phyloP scores from a whole-genome alignment of 192 early-diverging fungal genomes.

The Physocladia obscura region DNA sequence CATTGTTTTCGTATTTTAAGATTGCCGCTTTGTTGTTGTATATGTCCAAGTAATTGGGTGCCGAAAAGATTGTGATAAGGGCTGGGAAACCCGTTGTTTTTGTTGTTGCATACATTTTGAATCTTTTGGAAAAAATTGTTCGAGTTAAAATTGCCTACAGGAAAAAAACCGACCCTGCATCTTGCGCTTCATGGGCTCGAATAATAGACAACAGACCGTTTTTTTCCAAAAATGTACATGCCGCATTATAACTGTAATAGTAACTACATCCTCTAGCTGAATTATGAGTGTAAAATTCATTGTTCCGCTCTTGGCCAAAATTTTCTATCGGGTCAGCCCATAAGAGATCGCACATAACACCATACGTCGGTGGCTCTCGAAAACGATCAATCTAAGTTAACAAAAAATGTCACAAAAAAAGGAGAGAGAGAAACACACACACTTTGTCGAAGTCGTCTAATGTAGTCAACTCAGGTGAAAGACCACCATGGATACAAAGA shows the following conservation, averaged over 20 bases:
- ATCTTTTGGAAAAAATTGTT: conserved; percentile 35
- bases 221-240: conserved; percentile 87
- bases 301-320: conserved; percentile 88
- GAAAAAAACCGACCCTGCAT: conserved; percentile 89
- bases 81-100: conserved; percentile 89
- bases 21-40: conserved; percentile 98
- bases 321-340: conserved; percentile 95
- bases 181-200: conserved; percentile 97
- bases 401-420: background rate
- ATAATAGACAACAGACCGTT: conserved; percentile 93
- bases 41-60: conserved; percentile 94
- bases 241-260: conserved; percentile 86
- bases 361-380: conserved; percentile 88
- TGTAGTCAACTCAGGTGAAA: conserved; percentile 86
- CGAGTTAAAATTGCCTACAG: too few species aligned
- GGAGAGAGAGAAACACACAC: background rate
- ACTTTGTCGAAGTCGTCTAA: conserved; percentile 79
- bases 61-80: conserved; percentile 95
- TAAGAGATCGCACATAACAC: conserved; percentile 90
- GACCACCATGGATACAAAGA: conserved; percentile 93
- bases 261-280: conserved; percentile 91
- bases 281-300: conserved; percentile 87
- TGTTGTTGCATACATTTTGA: conserved; percentile 93
- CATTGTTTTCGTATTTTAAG: conserved; percentile 96
- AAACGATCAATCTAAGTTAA: conserved; percentile 79